phyloP scores from a whole-genome alignment of 1,284 basidiomycete genomes.

The Puccinia triticina region DNA sequence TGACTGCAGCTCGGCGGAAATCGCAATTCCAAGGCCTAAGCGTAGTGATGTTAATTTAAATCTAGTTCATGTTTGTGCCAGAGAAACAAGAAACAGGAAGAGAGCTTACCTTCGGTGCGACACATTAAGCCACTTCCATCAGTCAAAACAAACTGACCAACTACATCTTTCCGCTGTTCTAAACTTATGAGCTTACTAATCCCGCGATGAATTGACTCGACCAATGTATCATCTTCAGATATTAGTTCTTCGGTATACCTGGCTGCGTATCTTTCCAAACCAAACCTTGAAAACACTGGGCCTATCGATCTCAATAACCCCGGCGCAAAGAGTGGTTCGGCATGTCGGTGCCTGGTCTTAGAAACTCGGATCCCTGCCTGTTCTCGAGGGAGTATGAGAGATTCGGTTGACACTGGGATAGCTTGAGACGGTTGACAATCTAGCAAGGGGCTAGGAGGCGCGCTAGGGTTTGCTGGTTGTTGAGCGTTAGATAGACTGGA shows the following conservation, averaged over 20 bases:
- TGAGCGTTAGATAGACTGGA: constrained; percentile 20
- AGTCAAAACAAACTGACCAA: constrained; percentile 35
- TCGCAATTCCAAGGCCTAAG: constrained; percentile 30
- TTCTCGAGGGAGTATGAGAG: constrained; percentile 27
- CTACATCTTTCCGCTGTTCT: constrained; percentile 39
- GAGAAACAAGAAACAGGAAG: neutral
- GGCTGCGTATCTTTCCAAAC: constrained; percentile 37
- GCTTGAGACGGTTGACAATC: constrained; percentile 37
- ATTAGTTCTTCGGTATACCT: constrained; percentile 18
- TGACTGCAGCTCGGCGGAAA: constrained; percentile 37
- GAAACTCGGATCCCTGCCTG: constrained; percentile 32
- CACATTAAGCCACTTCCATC: constrained; percentile 42
- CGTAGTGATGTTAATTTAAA: neutral
- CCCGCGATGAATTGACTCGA: constrained; percentile 18
- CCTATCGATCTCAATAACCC: constrained; percentile 27
- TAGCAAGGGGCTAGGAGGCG: constrained; percentile 29
- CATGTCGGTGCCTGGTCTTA: constrained; percentile 41
- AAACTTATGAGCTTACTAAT: constrained; percentile 20
- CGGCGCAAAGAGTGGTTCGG: constrained; percentile 48
- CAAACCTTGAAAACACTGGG: constrained; percentile 38
- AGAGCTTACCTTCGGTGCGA: constrained; percentile 45
- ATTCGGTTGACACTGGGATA: constrained; percentile 16
- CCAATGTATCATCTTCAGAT: constrained; percentile 29
- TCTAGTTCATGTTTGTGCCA: neutral
- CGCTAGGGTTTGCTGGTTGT: constrained; percentile 8